These are phyloP conservation scores for Coemansia sp. DNA, from an alignment of 192 early-diverging fungal species.

Conservation along the genomic window DNA sequence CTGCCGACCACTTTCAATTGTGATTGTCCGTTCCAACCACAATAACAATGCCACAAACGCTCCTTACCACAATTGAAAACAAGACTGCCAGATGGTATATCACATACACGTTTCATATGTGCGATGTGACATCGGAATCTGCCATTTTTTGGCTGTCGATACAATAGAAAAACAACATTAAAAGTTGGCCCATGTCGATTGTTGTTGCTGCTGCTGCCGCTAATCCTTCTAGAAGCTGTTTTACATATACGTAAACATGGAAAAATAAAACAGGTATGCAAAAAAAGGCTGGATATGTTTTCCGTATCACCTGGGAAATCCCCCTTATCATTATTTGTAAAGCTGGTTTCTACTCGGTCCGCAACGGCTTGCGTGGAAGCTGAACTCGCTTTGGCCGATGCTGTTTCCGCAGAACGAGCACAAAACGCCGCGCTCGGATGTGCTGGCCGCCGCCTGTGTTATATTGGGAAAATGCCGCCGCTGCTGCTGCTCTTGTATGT, in stretches of 20 bases:
- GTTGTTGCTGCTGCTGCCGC: too few species aligned
- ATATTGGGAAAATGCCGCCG: background rate
- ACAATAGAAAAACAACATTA: too few species aligned
- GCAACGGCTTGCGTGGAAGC: background rate
- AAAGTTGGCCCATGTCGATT: too few species aligned
- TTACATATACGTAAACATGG: background rate
- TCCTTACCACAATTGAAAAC: too few species aligned
- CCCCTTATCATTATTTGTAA: background rate
- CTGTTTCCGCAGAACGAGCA: background rate
- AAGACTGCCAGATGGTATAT: too few species aligned
- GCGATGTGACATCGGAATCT: background rate
- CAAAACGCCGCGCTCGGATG: constrained; percentile 1
- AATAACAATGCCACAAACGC: too few species aligned
- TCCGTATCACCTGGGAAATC: background rate
- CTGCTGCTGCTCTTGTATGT: background rate
- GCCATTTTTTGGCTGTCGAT: background rate
- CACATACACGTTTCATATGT: background rate
- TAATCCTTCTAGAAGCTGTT: too few species aligned
- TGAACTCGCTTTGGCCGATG: background rate
- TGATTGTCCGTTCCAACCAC: too few species aligned
- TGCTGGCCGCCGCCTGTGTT: background rate
- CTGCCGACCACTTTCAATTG: background rate
- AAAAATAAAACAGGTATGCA: background rate
- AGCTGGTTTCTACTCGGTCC: background rate
- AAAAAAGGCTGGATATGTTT: background rate